Conservation (phyloP, 1,284 basidiomycete genomes). For the Chiua sp. region DNA sequence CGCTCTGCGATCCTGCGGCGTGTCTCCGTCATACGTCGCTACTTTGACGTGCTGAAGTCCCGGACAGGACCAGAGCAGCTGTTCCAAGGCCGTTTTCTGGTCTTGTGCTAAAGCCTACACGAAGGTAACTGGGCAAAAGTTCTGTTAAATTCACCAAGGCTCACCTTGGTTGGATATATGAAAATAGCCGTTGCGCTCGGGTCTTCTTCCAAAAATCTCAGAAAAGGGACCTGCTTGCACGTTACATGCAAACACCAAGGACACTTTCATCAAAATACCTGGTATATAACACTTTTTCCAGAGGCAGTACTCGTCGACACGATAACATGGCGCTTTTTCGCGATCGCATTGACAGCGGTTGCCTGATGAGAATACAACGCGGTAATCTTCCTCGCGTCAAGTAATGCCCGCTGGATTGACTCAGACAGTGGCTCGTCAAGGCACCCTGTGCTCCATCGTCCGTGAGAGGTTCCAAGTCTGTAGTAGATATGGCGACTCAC, state of each 20-base stretch:
- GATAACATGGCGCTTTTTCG: conserved; percentile 73
- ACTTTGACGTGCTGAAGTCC: conserved; percentile 70
- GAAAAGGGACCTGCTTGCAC: conserved; percentile 67
- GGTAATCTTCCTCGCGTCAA: conserved; percentile 66
- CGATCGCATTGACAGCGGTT: conserved; percentile 74
- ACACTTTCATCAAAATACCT: conserved; percentile 46
- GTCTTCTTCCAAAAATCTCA: conserved; percentile 73
- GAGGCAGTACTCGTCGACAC: conserved; percentile 93
- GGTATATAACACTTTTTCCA: conserved; percentile 92
- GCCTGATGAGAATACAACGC: conserved; percentile 83
- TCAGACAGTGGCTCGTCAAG: conserved; percentile 64
- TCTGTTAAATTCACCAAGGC: not conserved
- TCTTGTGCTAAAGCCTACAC: conserved; percentile 87
- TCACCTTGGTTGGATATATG: conserved; percentile 89
- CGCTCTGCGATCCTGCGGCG: conserved; percentile 67
- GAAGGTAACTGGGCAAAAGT: not conserved
- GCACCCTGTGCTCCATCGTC: conserved; percentile 41
- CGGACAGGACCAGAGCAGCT: conserved; percentile 66
- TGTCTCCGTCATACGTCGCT: conserved; percentile 91
- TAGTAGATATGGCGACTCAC: conserved; percentile 36
- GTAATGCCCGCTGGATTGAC: conserved; percentile 63
- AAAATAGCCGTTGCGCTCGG: conserved; percentile 75
- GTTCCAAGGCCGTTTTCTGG: conserved; percentile 73
- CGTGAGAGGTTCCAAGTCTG: not conserved
- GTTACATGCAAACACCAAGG: not conserved